Conservation (phyloP, 208 protist species). For the Strigomonas galati region DNA sequence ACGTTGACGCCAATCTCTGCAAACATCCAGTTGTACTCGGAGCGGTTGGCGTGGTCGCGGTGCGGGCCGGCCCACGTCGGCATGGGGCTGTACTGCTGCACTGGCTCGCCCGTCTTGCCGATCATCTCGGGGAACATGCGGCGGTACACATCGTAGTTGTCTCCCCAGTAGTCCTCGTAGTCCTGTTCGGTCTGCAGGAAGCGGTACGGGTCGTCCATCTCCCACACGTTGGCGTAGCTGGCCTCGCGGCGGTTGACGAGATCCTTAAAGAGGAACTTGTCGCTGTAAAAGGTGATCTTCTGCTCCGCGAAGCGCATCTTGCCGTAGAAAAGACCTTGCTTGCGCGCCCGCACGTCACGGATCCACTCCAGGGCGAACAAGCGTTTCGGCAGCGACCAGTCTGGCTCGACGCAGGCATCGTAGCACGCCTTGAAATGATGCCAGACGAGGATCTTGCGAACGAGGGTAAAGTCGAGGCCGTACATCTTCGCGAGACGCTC, state of each 20-base stretch:
- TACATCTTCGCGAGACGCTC: constrained; percentile 93
- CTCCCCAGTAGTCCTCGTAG: constrained; percentile 93
- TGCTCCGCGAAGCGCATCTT: constrained; percentile 92
- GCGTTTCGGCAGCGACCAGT: constrained; percentile 91
- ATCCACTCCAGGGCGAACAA: constrained; percentile 93
- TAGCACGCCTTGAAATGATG: constrained; percentile 95
- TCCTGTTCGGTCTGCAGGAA: constrained; percentile 93
- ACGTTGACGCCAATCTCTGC: constrained; percentile 93
- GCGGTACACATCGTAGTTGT: constrained; percentile 94
- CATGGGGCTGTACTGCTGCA: constrained; percentile 93
- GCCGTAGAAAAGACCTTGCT: constrained; percentile 90
- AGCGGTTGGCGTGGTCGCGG: constrained; percentile 89
- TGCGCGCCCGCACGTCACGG: constrained; percentile 83
- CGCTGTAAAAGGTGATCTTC: constrained; percentile 93
- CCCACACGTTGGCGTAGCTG: constrained; percentile 93
- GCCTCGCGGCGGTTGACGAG: constrained; percentile 91
- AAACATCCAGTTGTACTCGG: constrained; percentile 94
- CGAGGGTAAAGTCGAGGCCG: constrained; percentile 89
- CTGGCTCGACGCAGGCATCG: constrained; percentile 91
- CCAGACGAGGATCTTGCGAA: constrained; percentile 91
- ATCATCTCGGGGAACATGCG: constrained; percentile 95
- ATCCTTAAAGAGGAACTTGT: constrained; percentile 92
- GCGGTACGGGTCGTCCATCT: constrained; percentile 95
- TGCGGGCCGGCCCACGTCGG: constrained; percentile 90
- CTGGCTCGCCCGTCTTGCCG: constrained; percentile 84